phyloP scores from a whole-genome alignment of 768 basidiomycete genomes.

The Tricholomella constricta region DNA sequence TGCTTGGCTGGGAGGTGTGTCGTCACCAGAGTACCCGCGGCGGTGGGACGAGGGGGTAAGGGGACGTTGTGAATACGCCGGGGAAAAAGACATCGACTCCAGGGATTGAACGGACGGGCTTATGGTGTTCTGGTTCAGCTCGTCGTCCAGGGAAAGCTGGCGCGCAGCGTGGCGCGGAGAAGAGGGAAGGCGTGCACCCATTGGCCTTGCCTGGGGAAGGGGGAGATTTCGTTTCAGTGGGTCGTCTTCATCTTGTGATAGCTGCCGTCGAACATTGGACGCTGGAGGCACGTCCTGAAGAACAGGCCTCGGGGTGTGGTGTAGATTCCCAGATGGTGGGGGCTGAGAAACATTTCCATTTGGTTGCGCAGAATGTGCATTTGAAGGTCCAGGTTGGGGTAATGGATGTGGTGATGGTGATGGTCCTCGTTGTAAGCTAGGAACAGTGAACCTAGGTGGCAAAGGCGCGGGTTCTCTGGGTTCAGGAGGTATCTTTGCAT shows the following conservation, averaged over 20 bases:
- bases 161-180: slow-evolving; percentile 1
- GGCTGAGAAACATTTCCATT: neutral
- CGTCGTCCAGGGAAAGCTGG: slow-evolving; percentile 6
- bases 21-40: slow-evolving; percentile 17
- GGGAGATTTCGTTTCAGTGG: neutral
- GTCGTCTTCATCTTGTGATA: slow-evolving; percentile 1
- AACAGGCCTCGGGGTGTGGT: neutral
- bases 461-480: slow-evolving; percentile 17
- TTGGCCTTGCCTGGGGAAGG: neutral
- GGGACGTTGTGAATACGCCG: slow-evolving; percentile 7
- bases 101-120: slow-evolving; percentile 4
- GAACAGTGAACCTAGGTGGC: slow-evolving; percentile 7
- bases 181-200: slow-evolving; percentile 7
- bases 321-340: neutral
- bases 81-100: slow-evolving; percentile 9
- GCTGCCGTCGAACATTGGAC: neutral
- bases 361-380: neutral
- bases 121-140: neutral
- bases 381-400: slow-evolving; percentile 3
- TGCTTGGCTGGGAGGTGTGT: slow-evolving; percentile 11
- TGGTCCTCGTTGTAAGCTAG: slow-evolving; percentile 1
- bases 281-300: neutral
- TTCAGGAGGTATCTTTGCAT: slow-evolving; percentile 15
- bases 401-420: neutral
- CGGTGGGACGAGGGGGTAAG: slow-evolving; percentile 13